Evolutionary conservation across 148 eudicot species (phyloP), one percentile per base, ranked within the genome.

Genomic region (Chenopodium quinoa): DNA sequence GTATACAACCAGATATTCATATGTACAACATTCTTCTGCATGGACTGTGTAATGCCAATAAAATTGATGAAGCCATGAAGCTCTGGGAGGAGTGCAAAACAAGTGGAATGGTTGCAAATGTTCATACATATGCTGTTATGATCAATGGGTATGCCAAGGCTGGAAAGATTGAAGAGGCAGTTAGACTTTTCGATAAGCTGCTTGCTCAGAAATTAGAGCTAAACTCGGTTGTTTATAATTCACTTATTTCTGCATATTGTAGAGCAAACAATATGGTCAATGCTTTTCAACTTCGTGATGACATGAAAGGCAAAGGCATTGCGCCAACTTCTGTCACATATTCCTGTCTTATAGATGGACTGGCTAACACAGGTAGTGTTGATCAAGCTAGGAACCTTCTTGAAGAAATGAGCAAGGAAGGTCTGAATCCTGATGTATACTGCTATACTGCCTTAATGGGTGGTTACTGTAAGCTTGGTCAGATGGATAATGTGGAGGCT

Each of bases 401-500:
- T 58, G 84, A 84, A 67, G 89, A 86, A 86, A 92, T 93, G 96
- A 84, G 81, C 85, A 85, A 82, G 76, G 92, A 91, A 16, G 90
- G 91, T 22, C 71, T 92, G 80, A 80, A 62, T 67, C 96, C 97
- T 54, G 84, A 91, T 76, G 94, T 95, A 34, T 71, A 90, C 80
- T 89, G 93, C 82, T 95, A 90, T 88, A 95, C 94, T 85, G 93
- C 93, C 31, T 83, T 95, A 58, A 91, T 95, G 72, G 82, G 88
- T 77, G 98, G 98, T 71, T 88, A 90, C 65, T 93, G 92, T 84
- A 90, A 93, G 82, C 86, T 93, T 77, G 93, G 96, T 72, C 87
- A 95, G 70, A 92, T 95, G 97, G 88, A 88, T 81, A 81, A 85
- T 56, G 94, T 84, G 27, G 84, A 73, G 82, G 83, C 79, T 71